phyloP scores from a whole-genome alignment of 1,284 basidiomycete genomes.

The Caloboletus firmus region DNA sequence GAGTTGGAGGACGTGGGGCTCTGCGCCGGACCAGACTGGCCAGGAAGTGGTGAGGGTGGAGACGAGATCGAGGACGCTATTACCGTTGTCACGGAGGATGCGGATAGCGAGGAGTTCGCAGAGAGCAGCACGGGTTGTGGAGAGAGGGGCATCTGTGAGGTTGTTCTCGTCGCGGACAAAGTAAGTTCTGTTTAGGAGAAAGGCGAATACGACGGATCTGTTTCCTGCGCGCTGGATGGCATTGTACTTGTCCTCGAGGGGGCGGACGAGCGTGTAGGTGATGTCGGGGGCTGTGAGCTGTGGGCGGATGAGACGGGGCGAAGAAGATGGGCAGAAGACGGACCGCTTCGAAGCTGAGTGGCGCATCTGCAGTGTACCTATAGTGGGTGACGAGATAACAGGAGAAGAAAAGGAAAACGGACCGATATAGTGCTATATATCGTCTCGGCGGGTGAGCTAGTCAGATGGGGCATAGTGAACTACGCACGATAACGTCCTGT shows the following conservation, averaged over 20 bases:
- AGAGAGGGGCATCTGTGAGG: slow-evolving; percentile 66
- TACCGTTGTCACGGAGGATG: slow-evolving; percentile 75
- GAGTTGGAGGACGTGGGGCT: slow-evolving; percentile 56
- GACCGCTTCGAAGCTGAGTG: slow-evolving; percentile 33
- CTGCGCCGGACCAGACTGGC: slow-evolving; percentile 85
- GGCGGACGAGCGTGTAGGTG: slow-evolving; percentile 81
- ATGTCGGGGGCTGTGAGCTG: slow-evolving; percentile 81
- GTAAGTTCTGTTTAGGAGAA: slow-evolving; percentile 86
- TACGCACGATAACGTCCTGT: slow-evolving; percentile 59
- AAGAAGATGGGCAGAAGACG: slow-evolving; percentile 6
- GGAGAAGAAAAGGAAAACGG: slow-evolving; percentile 5
- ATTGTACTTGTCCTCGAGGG: slow-evolving; percentile 72
- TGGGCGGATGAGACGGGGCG: slow-evolving; percentile 12
- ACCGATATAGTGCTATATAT: slow-evolving; percentile 33
- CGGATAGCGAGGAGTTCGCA: slow-evolving; percentile 90
- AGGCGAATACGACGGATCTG: slow-evolving; percentile 80
- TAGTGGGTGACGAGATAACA: not conserved
- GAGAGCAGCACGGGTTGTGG: slow-evolving; percentile 71
- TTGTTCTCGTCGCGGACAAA: slow-evolving; percentile 72
- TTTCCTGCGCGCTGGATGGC: slow-evolving; percentile 63
- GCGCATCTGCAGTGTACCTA: slow-evolving; percentile 27
- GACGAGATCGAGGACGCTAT: slow-evolving; percentile 75
- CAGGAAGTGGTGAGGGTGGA: slow-evolving; percentile 84
- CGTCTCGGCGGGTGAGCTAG: not conserved
- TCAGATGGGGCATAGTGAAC: not conserved